A percentile compares a stretch with the other conserved stretches of the same genome.
These are phyloP conservation scores for Harrya chromipes DNA, from an alignment of 768 basidiomycete genomes.

Conservation along the genomic window DNA sequence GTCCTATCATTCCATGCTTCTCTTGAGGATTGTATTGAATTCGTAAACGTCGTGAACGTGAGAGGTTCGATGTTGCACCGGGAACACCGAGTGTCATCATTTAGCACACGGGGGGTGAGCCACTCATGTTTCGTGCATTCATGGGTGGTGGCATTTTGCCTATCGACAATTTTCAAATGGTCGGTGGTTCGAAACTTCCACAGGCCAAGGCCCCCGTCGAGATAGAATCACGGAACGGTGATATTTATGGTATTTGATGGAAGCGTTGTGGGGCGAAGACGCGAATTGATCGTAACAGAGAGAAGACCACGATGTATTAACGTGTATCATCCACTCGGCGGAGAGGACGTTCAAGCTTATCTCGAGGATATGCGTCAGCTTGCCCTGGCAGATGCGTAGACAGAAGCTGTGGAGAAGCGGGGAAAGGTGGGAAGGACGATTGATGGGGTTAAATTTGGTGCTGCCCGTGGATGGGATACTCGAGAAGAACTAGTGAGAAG, in stretches of 20 bases:
- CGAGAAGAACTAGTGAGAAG: slow-evolving; percentile 7
- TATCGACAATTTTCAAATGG: slow-evolving; percentile 1
- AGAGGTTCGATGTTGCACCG: background rate
- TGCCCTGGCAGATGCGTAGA: background rate
- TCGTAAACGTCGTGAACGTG: background rate
- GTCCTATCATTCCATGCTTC: background rate
- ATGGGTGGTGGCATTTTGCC: background rate
- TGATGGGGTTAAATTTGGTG: slow-evolving; percentile 5
- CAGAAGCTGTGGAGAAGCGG: slow-evolving; percentile 21
- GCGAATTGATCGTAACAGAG: slow-evolving; percentile 12
- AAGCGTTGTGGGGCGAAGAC: slow-evolving; percentile 25
- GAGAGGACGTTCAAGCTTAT: background rate
- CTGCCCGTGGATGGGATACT: slow-evolving; percentile 1
- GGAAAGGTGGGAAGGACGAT: slow-evolving; percentile 21
- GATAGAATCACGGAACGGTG: slow-evolving; percentile 12
- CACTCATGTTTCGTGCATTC: background rate
- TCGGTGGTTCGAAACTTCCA: slow-evolving; percentile 4
- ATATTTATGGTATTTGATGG: slow-evolving; percentile 21
- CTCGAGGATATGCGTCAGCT: background rate
- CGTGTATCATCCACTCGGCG: slow-evolving; percentile 9
- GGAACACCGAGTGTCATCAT: background rate
- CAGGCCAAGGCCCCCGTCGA: slow-evolving; percentile 10
- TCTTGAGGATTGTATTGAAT: background rate
- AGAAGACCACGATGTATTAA: slow-evolving; percentile 6
- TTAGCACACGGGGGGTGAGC: background rate